A percentile compares a stretch with the other conserved stretches of the same genome.
phyloP scores from a whole-genome alignment of 1,139 yeast genomes.

The Suhomyces atakaporum region DNA sequence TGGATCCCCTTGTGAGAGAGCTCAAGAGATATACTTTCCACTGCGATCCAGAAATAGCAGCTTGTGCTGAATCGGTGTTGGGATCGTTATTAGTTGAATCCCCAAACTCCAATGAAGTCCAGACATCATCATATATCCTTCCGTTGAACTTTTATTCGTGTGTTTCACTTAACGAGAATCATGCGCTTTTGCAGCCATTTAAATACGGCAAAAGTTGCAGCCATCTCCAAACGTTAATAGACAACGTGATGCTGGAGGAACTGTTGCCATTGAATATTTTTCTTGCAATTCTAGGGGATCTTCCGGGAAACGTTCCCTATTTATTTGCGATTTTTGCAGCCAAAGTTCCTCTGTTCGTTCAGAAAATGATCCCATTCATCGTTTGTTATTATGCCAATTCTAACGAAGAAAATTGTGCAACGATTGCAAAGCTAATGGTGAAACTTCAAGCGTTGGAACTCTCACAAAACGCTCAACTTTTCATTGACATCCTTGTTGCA shows the following conservation, averaged over 20 bases:
- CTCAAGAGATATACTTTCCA: constrained; percentile 14
- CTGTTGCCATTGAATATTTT: constrained; percentile 8
- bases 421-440: constrained; percentile 7
- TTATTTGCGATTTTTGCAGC: constrained; percentile 28
- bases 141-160: constrained; percentile 39
- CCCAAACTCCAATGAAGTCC: too few species aligned
- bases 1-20: constrained; percentile 19
- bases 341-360: constrained; percentile 27
- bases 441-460: neutral
- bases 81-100: too few species aligned
- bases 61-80: constrained; percentile 39
- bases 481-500: constrained; percentile 42
- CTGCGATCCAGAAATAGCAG: constrained; percentile 21
- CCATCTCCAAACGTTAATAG: too few species aligned
- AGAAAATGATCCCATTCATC: constrained; percentile 26
- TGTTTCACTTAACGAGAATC: constrained; percentile 25
- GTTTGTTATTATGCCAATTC: constrained; percentile 25
- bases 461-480: constrained; percentile 18
- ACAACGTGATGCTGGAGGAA: constrained; percentile 16
- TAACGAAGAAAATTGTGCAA: constrained; percentile 17
- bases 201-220: neutral
- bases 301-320: neutral
- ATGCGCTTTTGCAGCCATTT: neutral
- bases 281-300: constrained; percentile 12
- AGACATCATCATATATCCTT: too few species aligned